A percentile compares a stretch with the other conserved stretches of the same genome.
Evolutionary conservation across 2,329 filamentous ascomycete genomes (phyloP).

Genomic region (Fusarium falciforme): DNA sequence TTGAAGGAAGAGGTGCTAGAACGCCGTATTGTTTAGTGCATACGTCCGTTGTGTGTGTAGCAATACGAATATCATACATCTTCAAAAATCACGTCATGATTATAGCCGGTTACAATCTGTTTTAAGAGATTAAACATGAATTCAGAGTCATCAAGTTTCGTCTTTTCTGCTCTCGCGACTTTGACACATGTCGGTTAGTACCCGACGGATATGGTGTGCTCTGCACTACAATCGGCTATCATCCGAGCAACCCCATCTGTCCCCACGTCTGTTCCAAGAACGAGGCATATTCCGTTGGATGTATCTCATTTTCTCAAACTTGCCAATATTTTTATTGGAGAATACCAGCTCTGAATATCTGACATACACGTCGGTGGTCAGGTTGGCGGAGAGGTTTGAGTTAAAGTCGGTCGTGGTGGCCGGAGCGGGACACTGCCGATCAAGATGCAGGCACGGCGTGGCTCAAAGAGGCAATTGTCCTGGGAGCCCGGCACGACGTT

Average conservation of each 20-base stretch:
- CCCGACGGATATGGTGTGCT: background rate
- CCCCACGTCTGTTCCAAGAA: background rate
- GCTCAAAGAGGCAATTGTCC: background rate
- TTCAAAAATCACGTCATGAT: no score
- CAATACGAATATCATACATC: background rate
- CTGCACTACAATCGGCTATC: background rate
- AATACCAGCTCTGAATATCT: no score
- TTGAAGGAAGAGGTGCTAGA: no score
- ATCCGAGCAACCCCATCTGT: background rate
- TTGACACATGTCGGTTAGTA: background rate
- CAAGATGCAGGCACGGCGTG: background rate
- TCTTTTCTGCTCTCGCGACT: background rate
- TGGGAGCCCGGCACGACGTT: background rate
- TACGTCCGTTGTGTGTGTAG: background rate
- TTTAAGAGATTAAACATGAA: background rate
- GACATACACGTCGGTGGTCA: background rate
- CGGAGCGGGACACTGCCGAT: background rate
- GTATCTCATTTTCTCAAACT: background rate
- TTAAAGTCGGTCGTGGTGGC: background rate
- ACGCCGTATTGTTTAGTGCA: no score
- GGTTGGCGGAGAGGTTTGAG: background rate
- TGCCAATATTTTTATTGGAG: background rate
- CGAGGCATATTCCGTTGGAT: background rate
- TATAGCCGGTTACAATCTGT: fast-evolving
- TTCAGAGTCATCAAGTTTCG: background rate